These are phyloP conservation scores for Boechera stricta DNA, from an alignment of 345 rosid species.

Conservation along the genomic window DNA sequence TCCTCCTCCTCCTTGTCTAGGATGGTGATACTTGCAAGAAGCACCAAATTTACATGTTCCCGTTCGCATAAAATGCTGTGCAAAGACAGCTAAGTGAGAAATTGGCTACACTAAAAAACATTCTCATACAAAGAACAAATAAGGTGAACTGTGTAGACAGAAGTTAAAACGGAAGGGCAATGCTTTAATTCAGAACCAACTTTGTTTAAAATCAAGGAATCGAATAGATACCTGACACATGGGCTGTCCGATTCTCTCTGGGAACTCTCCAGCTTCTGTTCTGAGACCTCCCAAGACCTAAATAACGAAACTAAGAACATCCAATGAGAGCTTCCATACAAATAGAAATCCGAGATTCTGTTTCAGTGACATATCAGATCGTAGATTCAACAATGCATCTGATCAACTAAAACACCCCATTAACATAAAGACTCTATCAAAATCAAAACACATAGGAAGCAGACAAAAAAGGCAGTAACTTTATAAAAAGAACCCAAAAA, in stretches of 20 bases:
- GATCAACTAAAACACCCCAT: neutral
- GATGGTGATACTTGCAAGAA: slow-evolving; percentile 95
- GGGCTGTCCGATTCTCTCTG: slow-evolving; percentile 80
- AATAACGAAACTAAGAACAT: slow-evolving; percentile 37
- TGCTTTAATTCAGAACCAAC: neutral
- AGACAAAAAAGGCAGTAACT: slow-evolving; percentile 40
- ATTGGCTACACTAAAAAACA: slow-evolving; percentile 16
- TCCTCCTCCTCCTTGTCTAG: too few species aligned
- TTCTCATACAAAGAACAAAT: neutral
- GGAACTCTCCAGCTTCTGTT: slow-evolving; percentile 65
- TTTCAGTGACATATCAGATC: slow-evolving; percentile 25
- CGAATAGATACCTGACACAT: slow-evolving; percentile 70
- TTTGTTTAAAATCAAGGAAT: neutral
- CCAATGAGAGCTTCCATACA: slow-evolving; percentile 25
- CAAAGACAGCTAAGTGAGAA: slow-evolving; percentile 14
- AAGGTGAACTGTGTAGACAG: neutral
- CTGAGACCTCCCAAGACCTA: slow-evolving; percentile 70
- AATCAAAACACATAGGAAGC: slow-evolving; percentile 19
- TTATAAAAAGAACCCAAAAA: slow-evolving; percentile 42
- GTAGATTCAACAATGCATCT: slow-evolving; percentile 27
- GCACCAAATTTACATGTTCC: slow-evolving; percentile 94
- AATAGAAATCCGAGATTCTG: neutral
- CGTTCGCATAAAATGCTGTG: slow-evolving; percentile 86
- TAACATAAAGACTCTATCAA: neutral
- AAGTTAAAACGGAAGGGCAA: slow-evolving; percentile 1